Base-by-base conservation (phyloP, 345 rosid genomes). In the Trapa bicornis region DNA sequence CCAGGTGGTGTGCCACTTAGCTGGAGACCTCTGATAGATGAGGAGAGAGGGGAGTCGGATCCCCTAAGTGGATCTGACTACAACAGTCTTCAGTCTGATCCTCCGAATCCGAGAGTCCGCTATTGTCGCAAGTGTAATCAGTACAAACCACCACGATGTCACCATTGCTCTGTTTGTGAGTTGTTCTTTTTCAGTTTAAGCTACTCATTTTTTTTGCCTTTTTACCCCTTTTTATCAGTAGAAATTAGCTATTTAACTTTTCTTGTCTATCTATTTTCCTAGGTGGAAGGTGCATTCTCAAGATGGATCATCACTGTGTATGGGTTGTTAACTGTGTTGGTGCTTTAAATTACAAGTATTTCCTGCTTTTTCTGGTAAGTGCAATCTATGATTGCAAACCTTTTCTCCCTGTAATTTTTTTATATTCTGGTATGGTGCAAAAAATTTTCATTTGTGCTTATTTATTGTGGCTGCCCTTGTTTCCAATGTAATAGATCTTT, bases 281-380 rank as follows among this genome's bases (percentile, higher is more conserved):
- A 94, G 99, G 99, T 76, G 96, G 93, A 47, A 78, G 92, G 67
- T 94, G 99, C 75, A 86, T 89, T 54, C 85, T 94, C 61, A 94
- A 91, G 82, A 94, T 94, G 99, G 96, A 94, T 63, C 97, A 89
- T 71, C 99, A 94, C 79, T 94, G 99, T 79, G 93, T 94, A 36
- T 94, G 99, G 99, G 99, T 94, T 82, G 99, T 94, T 58, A 91
- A 87, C 73, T 94, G 99, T 71, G 99, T 94, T 48, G 99, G 99
- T 37, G 99, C 96, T 1, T 81, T 86, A 64, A 91, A 91, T 76
- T 94, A 91, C 73, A 94, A 94, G 82, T 91, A 87, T 64, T 94
- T 94, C 70, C 95, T 94, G 77, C 91, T 94, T 69, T 94, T 91
- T 75, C 80, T 94, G 99, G 97, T 91, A 79, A 74, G 96, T 77